Conservation (phyloP, 306 rosid genomes). For the Cicer judaicum region DNA sequence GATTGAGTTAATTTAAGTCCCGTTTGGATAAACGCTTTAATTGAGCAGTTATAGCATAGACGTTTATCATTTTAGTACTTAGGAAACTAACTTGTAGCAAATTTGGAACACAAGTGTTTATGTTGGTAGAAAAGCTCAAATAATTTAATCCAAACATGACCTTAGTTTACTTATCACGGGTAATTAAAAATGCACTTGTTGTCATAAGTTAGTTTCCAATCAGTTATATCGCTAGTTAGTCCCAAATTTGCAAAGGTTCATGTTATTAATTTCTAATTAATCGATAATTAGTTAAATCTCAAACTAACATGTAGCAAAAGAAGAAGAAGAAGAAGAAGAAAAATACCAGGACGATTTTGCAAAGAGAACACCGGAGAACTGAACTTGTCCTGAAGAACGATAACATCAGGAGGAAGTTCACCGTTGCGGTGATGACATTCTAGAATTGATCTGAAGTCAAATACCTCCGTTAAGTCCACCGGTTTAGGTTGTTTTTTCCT, state of each 20-base stretch:
- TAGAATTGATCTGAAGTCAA: slow-evolving; percentile 73
- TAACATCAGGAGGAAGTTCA: slow-evolving; percentile 62
- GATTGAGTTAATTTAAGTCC: not conserved
- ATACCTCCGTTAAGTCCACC: slow-evolving; percentile 80
- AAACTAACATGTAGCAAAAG: not conserved
- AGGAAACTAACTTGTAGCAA: too few relatives aligned
- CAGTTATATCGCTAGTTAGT: not conserved
- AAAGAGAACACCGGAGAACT: slow-evolving; percentile 64
- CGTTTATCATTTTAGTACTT: too few relatives aligned
- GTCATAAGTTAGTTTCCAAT: slow-evolving; percentile 18
- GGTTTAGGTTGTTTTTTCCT: slow-evolving; percentile 75
- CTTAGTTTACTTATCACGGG: slow-evolving; percentile 6
- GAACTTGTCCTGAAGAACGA: slow-evolving; percentile 45
- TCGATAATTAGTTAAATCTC: not conserved
- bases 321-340: not conserved
- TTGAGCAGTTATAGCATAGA: too few relatives aligned
- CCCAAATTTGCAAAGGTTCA: not conserved
- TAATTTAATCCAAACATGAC: too few relatives aligned
- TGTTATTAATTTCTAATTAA: not conserved
- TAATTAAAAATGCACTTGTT: slow-evolving; percentile 1
- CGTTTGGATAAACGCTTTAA: too few relatives aligned
- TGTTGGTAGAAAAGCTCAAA: too few relatives aligned
- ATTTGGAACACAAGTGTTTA: too few relatives aligned
- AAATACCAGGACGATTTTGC: slow-evolving; percentile 76
- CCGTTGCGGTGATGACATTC: slow-evolving; percentile 53